A percentile compares a stretch with the other conserved stretches of the same genome.
phyloP scores from a whole-genome alignment of 2,329 filamentous ascomycete species.

The Pseudogymnoascus sp. region DNA sequence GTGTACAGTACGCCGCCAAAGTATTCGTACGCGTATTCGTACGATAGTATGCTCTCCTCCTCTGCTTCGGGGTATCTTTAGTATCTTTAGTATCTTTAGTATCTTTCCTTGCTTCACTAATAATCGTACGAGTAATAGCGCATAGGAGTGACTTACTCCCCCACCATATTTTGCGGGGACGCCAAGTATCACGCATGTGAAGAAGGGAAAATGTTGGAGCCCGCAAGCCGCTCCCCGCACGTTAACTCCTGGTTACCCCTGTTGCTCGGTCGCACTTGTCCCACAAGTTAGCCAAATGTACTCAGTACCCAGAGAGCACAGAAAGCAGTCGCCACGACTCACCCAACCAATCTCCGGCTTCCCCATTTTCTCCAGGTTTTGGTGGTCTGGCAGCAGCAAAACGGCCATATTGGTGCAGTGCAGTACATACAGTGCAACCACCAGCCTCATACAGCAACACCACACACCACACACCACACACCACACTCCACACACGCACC shows the following conservation, averaged over 20 bases:
- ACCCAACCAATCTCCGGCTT: background rate
- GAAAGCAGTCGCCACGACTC: background rate
- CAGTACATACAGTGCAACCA: background rate
- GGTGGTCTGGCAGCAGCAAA: too few species aligned
- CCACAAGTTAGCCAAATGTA: too few species aligned
- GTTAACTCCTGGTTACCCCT: background rate
- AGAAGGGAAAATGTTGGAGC: background rate
- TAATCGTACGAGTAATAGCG: slow-evolving; percentile 1
- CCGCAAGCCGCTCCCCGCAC: background rate
- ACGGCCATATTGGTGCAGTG: background rate
- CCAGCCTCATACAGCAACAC: background rate
- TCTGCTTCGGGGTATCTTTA: background rate
- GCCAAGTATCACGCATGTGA: slow-evolving; percentile 2
- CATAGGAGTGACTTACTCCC: background rate
- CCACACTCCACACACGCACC: background rate
- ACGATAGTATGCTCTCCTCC: too few species aligned
- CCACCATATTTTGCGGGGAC: background rate
- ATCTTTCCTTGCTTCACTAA: too few species aligned
- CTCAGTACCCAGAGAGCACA: too few species aligned
- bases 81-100: too few species aligned
- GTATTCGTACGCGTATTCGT: too few species aligned
- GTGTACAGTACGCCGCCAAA: too few species aligned
- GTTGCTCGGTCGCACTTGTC: background rate
- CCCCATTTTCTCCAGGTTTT: background rate
- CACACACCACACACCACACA: background rate